These are phyloP conservation scores for Basidioascus undulatus DNA, from an alignment of 768 basidiomycete species.

Conservation along the genomic window DNA sequence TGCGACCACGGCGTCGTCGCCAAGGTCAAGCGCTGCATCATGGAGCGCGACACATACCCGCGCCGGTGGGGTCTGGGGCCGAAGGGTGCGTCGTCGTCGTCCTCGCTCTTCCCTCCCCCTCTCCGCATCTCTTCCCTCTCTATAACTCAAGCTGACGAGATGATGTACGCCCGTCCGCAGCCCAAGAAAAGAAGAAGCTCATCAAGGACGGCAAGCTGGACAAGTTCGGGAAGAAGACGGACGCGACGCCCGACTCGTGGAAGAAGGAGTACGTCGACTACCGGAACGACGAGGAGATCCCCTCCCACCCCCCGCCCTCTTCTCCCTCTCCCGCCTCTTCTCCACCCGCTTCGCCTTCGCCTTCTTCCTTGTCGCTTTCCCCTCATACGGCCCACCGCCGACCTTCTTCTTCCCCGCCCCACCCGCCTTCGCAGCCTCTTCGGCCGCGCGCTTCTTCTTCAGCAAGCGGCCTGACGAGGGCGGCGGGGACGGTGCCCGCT, in stretches of 20 bases:
- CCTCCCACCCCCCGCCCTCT: constrained; percentile 4
- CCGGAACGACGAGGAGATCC: constrained; percentile 31
- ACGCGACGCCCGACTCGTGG: constrained; percentile 76
- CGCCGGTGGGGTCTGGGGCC: constrained; percentile 98
- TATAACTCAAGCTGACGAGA: no score
- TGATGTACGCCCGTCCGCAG: no score
- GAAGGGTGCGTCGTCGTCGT: no score
- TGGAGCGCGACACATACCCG: constrained; percentile 97
- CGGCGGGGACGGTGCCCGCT: no score
- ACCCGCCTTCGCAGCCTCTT: constrained; percentile 24
- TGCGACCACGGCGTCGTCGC: constrained; percentile 98
- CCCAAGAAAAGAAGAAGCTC: constrained; percentile 93
- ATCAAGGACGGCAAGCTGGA: constrained; percentile 93
- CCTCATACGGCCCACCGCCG: no score
- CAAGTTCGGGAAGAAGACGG: constrained; percentile 74
- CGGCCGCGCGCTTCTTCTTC: no score
- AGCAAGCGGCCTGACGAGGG: no score
- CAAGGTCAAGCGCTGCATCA: constrained; percentile 96
- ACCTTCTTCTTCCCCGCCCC: no score
- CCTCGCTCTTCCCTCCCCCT: neutral
- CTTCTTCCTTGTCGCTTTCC: neutral
- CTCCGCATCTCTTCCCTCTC: neutral
- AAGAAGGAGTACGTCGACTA: constrained; percentile 84
- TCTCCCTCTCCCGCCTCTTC: constrained; percentile 8
- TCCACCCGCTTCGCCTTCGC: neutral